Evolutionary conservation across 345 rosid genomes (phyloP).

Genomic region (Eucalyptus decipiens): DNA sequence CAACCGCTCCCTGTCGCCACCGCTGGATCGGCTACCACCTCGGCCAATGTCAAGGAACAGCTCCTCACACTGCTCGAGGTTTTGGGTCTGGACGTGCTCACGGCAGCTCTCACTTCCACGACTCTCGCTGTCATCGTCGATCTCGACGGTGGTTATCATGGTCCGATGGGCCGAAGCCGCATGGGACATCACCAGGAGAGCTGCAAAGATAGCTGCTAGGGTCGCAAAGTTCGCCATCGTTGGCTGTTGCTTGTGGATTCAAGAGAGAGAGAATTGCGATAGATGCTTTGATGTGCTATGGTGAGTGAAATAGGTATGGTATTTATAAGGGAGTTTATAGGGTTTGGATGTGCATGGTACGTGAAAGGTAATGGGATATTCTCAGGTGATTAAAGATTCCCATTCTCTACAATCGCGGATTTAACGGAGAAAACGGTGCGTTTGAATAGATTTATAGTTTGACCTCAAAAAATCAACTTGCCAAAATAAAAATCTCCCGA

Average conservation of each 20-base stretch:
- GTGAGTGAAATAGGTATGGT: neutral
- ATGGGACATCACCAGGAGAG: neutral
- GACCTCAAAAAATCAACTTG: neutral
- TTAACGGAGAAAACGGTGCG: neutral
- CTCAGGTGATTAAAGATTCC: neutral
- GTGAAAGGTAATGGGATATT: neutral
- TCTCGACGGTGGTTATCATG: neutral
- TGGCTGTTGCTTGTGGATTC: neutral
- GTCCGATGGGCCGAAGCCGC: neutral
- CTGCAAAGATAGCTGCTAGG: neutral
- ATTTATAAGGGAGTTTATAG: neutral
- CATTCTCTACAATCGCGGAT: neutral
- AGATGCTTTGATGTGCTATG: neutral
- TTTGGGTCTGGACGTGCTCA: neutral
- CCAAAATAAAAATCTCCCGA: neutral
- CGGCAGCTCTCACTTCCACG: neutral
- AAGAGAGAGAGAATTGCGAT: neutral
- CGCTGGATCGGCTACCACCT: neutral
- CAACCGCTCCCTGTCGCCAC: neutral
- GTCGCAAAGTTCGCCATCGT: neutral
- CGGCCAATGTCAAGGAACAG: neutral
- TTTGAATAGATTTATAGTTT: neutral
- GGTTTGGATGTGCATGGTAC: neutral
- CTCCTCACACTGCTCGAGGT: neutral
- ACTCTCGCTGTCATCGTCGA: neutral